Evolutionary conservation across 169 alveolate genomes (phyloP).

Genomic region (Plasmodium blacklocki): DNA sequence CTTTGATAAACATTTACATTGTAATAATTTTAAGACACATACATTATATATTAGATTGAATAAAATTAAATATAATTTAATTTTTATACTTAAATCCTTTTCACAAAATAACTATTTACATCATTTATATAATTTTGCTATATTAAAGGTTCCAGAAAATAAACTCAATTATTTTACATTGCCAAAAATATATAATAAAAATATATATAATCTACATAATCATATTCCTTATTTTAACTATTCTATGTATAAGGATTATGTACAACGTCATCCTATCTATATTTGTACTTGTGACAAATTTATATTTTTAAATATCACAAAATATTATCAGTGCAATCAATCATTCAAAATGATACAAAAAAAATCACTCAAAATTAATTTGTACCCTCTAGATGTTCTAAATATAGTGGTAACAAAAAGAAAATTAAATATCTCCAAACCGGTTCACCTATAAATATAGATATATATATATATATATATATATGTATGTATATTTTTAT

Average conservation of each 20-base stretch:
- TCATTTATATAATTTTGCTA: slow-evolving; percentile 22
- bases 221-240: slow-evolving; percentile 27
- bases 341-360: slow-evolving; percentile 16
- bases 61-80: slow-evolving; percentile 9
- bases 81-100: slow-evolving; percentile 17
- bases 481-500: not conserved
- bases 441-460: too few relatives aligned
- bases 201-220: slow-evolving; percentile 1
- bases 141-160: slow-evolving; percentile 6
- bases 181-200: slow-evolving; percentile 10
- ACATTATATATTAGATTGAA: slow-evolving; percentile 18
- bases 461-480: not conserved
- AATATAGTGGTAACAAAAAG: slow-evolving; percentile 20
- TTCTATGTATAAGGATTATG: not conserved
- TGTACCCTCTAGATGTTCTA: slow-evolving; percentile 27
- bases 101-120: slow-evolving; percentile 12
- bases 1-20: slow-evolving; percentile 36
- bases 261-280: slow-evolving; percentile 18
- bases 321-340: slow-evolving; percentile 23
- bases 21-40: slow-evolving; percentile 19
- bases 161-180: slow-evolving; percentile 42
- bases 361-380: slow-evolving; percentile 12
- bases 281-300: slow-evolving; percentile 43
- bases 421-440: not conserved
- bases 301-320: slow-evolving; percentile 22